Percentiles rank a stretch among this genome's conserved stretches.
Evolutionary conservation across 495 filamentous ascomycete species (phyloP).

Genomic region (Chaetomium tenue): DNA sequence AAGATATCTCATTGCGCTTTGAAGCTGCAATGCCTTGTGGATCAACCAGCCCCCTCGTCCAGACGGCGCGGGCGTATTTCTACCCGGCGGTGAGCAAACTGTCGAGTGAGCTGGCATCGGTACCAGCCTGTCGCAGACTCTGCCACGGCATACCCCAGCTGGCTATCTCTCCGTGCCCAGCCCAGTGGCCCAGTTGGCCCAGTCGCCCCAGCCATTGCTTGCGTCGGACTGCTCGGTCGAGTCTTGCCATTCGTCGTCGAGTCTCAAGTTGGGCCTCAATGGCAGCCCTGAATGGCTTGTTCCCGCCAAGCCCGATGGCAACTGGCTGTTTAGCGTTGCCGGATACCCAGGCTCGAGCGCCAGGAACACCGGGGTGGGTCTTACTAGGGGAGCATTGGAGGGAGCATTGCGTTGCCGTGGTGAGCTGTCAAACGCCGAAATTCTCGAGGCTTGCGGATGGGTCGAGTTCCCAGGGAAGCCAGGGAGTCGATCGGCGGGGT

Average conservation of each 20-base stretch:
- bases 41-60: background rate
- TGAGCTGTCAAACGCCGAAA: slow-evolving; percentile 9
- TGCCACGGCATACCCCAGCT: slow-evolving; percentile 1
- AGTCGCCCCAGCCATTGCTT: no score
- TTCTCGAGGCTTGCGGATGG: background rate
- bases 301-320: slow-evolving; percentile 1
- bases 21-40: slow-evolving; percentile 16
- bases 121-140: background rate
- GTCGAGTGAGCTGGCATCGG: slow-evolving; percentile 17
- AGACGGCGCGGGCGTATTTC: slow-evolving; percentile 17
- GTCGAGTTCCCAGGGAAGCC: slow-evolving; percentile 9
- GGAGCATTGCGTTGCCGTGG: slow-evolving; percentile 8
- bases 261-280: slow-evolving; percentile 25
- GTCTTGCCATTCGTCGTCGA: slow-evolving; percentile 14
- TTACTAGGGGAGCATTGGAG: no score
- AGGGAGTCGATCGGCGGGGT: slow-evolving; percentile 3
- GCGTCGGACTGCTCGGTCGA: background rate
- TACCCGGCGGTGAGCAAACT: background rate
- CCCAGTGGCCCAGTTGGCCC: background rate
- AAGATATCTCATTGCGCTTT: slow-evolving; percentile 28
- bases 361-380: background rate
- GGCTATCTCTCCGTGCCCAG: background rate
- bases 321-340: slow-evolving; percentile 8
- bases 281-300: slow-evolving; percentile 11
- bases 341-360: no score